Conservation (phyloP, 2,329 filamentous ascomycete species). For the Whalleya microplaca region DNA sequence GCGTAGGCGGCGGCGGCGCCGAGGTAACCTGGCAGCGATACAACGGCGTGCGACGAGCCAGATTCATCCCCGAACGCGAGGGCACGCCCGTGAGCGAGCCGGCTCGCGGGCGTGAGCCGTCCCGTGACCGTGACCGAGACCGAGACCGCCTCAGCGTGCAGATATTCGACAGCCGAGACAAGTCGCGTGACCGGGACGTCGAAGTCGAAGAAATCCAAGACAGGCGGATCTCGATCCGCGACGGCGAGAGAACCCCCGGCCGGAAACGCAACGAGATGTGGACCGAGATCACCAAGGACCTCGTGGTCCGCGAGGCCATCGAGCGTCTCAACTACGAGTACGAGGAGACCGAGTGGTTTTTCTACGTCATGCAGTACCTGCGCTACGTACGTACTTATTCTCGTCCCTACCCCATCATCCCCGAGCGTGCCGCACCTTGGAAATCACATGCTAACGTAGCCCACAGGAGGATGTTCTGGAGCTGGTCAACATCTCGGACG, state of each 20-base stretch:
- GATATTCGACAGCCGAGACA: constrained; percentile 43
- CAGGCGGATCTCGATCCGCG: constrained; percentile 46
- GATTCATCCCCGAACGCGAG: constrained; percentile 73
- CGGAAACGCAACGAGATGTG: constrained; percentile 71
- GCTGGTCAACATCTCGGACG: constrained; percentile 80
- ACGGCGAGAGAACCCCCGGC: constrained; percentile 38
- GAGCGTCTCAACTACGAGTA: constrained; percentile 83
- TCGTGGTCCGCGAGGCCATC: constrained; percentile 86
- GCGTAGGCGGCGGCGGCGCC: constrained; percentile 72
- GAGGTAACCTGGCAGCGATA: constrained; percentile 81
- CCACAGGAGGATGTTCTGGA: constrained; percentile 81
- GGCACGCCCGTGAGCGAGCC: constrained; percentile 40
- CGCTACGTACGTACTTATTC: constrained; percentile 75
- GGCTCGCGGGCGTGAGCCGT: constrained; percentile 26
- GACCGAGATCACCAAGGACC: constrained; percentile 96
- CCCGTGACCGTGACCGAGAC: constrained; percentile 31
- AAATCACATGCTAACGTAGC: constrained; percentile 37
- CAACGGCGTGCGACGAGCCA: constrained; percentile 74
- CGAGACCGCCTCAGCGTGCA: constrained; percentile 49
- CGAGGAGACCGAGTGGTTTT: constrained; percentile 87
- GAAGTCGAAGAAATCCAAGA: constrained; percentile 62
- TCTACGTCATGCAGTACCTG: constrained; percentile 91
- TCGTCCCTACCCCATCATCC: neutral
- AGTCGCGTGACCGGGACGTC: constrained; percentile 47
- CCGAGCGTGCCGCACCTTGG: neutral